phyloP scores from a whole-genome alignment of 768 basidiomycete species.

The Collybiopsis luxurians region DNA sequence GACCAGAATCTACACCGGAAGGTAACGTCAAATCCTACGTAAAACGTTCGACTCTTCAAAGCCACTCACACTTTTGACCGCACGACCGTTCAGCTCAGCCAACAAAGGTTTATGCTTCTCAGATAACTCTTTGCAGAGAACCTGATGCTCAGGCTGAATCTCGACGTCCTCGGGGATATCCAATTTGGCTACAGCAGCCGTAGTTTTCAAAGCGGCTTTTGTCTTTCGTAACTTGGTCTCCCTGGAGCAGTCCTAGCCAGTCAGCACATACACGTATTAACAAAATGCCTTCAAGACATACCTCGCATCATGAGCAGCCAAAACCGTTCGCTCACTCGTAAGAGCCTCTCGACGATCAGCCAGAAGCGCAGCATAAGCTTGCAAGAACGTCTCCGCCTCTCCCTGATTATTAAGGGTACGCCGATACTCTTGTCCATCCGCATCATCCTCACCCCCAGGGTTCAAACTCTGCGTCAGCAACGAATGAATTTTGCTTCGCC shows the following conservation, averaged over 20 bases:
- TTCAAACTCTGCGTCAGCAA: conserved; percentile 60
- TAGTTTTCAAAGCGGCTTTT: conserved; percentile 62
- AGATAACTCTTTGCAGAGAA: conserved; percentile 49
- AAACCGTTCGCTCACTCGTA: conserved; percentile 70
- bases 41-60: background rate
- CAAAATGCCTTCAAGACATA: conserved; percentile 1
- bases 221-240: conserved; percentile 68
- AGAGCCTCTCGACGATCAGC: conserved; percentile 82
- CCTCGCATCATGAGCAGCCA: conserved; percentile 68
- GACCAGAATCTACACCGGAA: conserved; percentile 33
- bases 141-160: conserved; percentile 62
- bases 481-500: conserved; percentile 62
- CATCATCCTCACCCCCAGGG: conserved; percentile 43
- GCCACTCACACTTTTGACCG: conserved; percentile 66
- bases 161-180: conserved; percentile 41
- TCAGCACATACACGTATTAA: background rate
- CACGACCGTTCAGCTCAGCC: conserved; percentile 43
- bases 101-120: conserved; percentile 52
- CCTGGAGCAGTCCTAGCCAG: conserved; percentile 17
- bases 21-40: background rate
- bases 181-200: conserved; percentile 26
- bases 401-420: conserved; percentile 81
- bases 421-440: conserved; percentile 82
- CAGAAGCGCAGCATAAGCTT: conserved; percentile 71
- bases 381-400: conserved; percentile 73